A percentile compares a stretch with the other conserved stretches of the same genome.
Conservation (phyloP, 2,329 filamentous ascomycete genomes). For the Trichoderma asperellum region DNA sequence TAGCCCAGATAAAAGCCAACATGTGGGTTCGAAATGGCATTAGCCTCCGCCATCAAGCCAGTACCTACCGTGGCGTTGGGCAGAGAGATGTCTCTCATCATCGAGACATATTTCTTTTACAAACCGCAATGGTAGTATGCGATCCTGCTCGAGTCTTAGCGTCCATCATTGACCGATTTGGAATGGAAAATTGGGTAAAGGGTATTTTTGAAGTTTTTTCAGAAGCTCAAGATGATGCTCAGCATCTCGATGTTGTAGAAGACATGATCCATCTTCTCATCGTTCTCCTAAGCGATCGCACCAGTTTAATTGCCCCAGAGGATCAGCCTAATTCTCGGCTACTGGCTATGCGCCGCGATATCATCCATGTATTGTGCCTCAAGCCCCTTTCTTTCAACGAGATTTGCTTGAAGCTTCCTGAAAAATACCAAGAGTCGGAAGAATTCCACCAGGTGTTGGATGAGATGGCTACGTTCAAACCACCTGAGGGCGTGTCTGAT, state of each 20-base stretch:
- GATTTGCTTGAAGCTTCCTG: conserved; percentile 80
- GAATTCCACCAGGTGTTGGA: conserved; percentile 84
- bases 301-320: conserved; percentile 71
- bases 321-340: conserved; percentile 68
- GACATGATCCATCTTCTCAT: conserved; percentile 95
- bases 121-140: conserved; percentile 87
- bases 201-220: conserved; percentile 76
- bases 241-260: conserved; percentile 91
- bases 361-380: conserved; percentile 93
- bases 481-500: conserved; percentile 89
- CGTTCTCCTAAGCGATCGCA: conserved; percentile 85
- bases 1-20: conserved; percentile 95
- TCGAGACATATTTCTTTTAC: conserved; percentile 89
- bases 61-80: conserved; percentile 85
- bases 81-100: conserved; percentile 93
- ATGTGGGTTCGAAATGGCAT: conserved; percentile 99
- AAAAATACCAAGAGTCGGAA: conserved; percentile 86
- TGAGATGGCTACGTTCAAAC: conserved; percentile 85
- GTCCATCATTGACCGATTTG: conserved; percentile 89
- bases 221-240: conserved; percentile 78
- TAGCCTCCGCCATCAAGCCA: conserved; percentile 91
- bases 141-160: conserved; percentile 81
- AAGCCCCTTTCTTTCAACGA: conserved; percentile 95
- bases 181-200: conserved; percentile 83
- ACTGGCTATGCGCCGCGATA: conserved; percentile 80